Base-by-base conservation (phyloP, 495 filamentous ascomycete genomes). In the Symbiotaphrina buchneri region DNA sequence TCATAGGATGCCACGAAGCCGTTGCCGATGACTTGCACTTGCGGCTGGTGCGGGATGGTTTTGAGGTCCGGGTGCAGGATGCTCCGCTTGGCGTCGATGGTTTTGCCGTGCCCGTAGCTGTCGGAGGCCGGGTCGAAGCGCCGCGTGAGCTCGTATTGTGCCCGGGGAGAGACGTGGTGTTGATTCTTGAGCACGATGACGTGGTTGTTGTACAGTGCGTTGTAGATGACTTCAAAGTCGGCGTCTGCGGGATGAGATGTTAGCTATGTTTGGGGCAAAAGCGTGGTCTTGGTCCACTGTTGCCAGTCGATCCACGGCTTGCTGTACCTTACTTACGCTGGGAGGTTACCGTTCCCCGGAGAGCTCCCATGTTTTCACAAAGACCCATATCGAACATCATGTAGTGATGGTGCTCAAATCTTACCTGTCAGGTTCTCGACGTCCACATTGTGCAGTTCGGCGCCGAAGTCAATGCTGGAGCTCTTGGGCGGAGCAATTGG, bases 11-110 rank as follows among this genome's bases (percentile, higher is more conserved):
- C 45, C 1, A 79, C 54, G 38, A 59, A 54, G 10, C 74, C 74
- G 45, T 81, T 77, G 25, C 74, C 74, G 40, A 81, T 79, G 27
- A 79, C 65, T 40, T 81, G 74, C 4, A 81, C 73, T 47, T 81
- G 71, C 6, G 74, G 73, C 44, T 81, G 74, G 47, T 76, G 72
- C 0, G 74, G 74, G 24, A 79, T 64, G 1, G 74, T 81, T 49
- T 81, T 79, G 10, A 79, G 57, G 40, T 81, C 74, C 1, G 74
- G 74, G 41, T 79, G 74, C 13, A 81, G 60, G 44, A 81, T 65
- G 42, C 60, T 68, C 26, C 70, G 61, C 41, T 72, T 70, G 2
- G 54, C 58, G 44, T 74, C 70, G 40, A 74, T 52, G 11, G 70
- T 70, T 42, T 71, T 72, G 46, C 72, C 74, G 43, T 79, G 74